Conservation (phyloP, 176 grass and related monocot genomes). For the Oryza brachyantha region DNA sequence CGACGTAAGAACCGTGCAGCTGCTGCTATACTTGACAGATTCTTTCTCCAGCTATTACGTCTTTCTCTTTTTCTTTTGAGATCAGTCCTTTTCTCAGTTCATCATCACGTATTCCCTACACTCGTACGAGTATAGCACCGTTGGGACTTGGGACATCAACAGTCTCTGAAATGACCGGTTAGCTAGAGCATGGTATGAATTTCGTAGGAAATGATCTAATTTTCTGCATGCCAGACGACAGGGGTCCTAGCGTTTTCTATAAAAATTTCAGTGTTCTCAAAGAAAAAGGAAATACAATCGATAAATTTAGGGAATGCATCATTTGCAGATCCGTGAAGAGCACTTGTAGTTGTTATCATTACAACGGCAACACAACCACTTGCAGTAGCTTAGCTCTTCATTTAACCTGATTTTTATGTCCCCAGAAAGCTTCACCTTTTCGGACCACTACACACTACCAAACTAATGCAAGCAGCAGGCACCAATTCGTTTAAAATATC, state of each 20-base stretch:
- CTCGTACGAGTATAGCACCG: neutral
- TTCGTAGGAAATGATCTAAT: neutral
- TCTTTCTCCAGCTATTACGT: slow-evolving; percentile 17
- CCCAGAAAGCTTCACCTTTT: neutral
- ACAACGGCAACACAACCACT: slow-evolving; percentile 19
- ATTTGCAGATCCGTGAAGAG: neutral
- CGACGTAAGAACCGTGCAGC: neutral
- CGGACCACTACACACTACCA: neutral
- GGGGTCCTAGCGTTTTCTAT: neutral
- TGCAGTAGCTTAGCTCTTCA: neutral
- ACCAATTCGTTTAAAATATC: neutral
- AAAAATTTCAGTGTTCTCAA: neutral
- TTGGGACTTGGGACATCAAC: neutral
- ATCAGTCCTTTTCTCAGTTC: slow-evolving; percentile 22
- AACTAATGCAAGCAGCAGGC: neutral
- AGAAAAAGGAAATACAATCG: neutral
- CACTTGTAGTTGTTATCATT: slow-evolving; percentile 8
- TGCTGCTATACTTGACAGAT: neutral
- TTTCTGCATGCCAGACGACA: neutral
- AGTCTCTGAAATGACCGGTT: neutral
- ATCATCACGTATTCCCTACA: slow-evolving; percentile 23
- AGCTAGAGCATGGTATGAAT: neutral
- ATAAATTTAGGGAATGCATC: neutral
- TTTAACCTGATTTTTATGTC: neutral
- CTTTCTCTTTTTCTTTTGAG: slow-evolving; percentile 23